phyloP scores from a whole-genome alignment of 495 filamentous ascomycete genomes.

The Evernia prunastri region DNA sequence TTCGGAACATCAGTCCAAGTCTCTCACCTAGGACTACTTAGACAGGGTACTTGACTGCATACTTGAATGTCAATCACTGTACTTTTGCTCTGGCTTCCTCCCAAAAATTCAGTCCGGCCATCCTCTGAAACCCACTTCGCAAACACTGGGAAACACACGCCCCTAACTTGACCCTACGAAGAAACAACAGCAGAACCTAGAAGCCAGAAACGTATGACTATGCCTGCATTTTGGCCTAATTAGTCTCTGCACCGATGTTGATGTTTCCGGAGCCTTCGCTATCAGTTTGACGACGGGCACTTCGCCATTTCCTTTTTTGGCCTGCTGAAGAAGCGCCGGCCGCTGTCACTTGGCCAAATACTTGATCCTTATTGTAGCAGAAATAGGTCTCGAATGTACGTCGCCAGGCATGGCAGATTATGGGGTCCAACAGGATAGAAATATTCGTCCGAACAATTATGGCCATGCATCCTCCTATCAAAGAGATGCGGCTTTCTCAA shows the following conservation, averaged over 20 bases:
- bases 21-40: not conserved
- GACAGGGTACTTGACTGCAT: not conserved
- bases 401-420: constrained; percentile 69
- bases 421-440: constrained; percentile 63
- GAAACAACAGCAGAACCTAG: not conserved
- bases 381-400: not conserved
- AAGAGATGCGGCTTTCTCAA: constrained; percentile 90
- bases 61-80: not conserved
- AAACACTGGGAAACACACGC: constrained; percentile 4
- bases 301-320: not conserved
- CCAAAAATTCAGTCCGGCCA: constrained; percentile 2
- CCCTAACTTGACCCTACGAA: not conserved
- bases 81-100: not conserved
- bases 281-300: constrained; percentile 5
- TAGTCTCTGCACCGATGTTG: not conserved
- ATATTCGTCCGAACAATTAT: constrained; percentile 60
- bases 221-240: not conserved
- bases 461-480: constrained; percentile 65
- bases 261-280: not conserved
- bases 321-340: constrained; percentile 1
- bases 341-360: not conserved
- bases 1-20: not conserved
- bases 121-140: constrained; percentile 9
- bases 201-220: not conserved
- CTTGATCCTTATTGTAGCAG: not conserved